Evolutionary conservation across 192 early-diverging fungal species (phyloP).

Genomic region (Thoreauomyces humboldtii): DNA sequence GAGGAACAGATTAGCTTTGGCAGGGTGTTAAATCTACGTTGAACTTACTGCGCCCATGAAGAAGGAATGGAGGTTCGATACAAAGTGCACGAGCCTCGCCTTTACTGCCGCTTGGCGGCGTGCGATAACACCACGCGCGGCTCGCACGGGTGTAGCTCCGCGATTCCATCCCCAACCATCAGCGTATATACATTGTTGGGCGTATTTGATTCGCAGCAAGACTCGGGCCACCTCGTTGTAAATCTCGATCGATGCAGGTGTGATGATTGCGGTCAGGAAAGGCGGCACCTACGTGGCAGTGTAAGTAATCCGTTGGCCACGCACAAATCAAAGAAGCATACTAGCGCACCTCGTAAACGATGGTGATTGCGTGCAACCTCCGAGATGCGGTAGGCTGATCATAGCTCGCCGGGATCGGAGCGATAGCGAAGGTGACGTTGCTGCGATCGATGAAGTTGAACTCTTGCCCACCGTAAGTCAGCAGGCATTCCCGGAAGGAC

Average conservation of each 20-base stretch:
- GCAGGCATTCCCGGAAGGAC: conserved; percentile 10
- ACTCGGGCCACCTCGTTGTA: conserved; percentile 8
- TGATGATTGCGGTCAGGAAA: background rate
- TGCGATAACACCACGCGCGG: background rate
- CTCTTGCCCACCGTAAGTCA: background rate
- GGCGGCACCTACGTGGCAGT: conserved; percentile 1
- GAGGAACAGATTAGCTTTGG: no score
- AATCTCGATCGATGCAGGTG: background rate
- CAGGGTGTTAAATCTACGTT: no score
- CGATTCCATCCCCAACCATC: conserved; percentile 6
- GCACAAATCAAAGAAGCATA: no score
- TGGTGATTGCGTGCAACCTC: background rate
- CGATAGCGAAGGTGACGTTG: no score
- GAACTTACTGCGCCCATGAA: conserved; percentile 15
- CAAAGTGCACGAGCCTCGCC: conserved; percentile 13
- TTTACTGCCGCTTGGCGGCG: background rate
- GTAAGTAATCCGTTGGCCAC: no score
- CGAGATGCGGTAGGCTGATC: no score
- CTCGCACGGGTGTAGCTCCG: background rate
- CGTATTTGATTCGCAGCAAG: conserved; percentile 15
- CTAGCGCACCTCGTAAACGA: background rate
- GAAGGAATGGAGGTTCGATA: conserved; percentile 14
- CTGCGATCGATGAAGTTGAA: background rate
- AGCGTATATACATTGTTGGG: background rate
- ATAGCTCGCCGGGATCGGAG: no score